Conservation (phyloP, 257 asterid species). For the Cynanchum wilfordii region DNA sequence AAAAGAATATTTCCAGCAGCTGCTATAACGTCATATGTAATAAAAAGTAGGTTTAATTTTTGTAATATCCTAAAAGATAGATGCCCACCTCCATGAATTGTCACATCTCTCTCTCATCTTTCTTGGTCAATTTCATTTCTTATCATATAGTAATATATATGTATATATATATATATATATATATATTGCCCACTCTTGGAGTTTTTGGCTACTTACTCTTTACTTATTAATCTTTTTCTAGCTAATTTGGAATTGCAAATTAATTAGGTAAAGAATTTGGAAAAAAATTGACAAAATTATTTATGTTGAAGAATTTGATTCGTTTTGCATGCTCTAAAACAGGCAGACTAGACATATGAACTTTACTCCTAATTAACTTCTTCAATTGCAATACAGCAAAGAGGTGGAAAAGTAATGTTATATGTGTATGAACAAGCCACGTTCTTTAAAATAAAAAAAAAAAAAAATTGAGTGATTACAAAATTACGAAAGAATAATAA, state of each 20-base stretch:
- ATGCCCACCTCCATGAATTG: conserved; percentile 29
- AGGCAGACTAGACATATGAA: too few relatives aligned
- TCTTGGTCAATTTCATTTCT: conserved; percentile 9
- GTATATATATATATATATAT: too few relatives aligned
- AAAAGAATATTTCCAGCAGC: conserved; percentile 1
- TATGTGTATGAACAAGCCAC: not conserved
- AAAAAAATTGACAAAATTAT: not conserved
- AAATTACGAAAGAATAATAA: too few relatives aligned
- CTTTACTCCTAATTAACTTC: too few relatives aligned
- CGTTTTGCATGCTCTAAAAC: not conserved
- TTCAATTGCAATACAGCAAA: not conserved
- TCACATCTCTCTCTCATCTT: conserved; percentile 18
- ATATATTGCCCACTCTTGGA: too few relatives aligned
- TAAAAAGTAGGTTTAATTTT: conserved; percentile 35
- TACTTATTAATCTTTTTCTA: too few relatives aligned
- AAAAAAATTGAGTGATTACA: too few relatives aligned
- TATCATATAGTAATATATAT: not conserved
- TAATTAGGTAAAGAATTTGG: too few relatives aligned
- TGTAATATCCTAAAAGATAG: conserved; percentile 39
- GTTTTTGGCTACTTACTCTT: too few relatives aligned
- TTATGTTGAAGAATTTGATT: not conserved
- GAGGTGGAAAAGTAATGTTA: not conserved
- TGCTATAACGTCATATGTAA: conserved; percentile 8
- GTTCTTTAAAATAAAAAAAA: not conserved
- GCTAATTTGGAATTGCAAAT: not conserved